A percentile compares a stretch with the other conserved stretches of the same genome.
Evolutionary conservation across 1,284 basidiomycete species (phyloP).

Genomic region (Pisolithus thermaeus): DNA sequence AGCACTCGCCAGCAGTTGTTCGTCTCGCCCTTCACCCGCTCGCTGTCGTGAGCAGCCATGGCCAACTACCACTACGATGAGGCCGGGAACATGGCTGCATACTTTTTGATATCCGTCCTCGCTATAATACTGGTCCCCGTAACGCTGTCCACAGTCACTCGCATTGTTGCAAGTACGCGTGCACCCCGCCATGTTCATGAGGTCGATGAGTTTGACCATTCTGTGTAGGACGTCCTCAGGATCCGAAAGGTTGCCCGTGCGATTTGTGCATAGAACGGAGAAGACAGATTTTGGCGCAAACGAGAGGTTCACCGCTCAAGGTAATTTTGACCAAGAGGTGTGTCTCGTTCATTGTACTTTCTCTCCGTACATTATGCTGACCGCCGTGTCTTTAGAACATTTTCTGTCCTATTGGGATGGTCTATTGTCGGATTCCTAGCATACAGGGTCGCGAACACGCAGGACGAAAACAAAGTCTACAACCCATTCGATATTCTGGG

Average conservation of each 20-base stretch:
- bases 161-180: conserved; percentile 33
- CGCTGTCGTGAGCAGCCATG: conserved; percentile 36
- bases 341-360: conserved; percentile 3
- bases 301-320: conserved; percentile 39
- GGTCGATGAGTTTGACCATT: conserved; percentile 2
- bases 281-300: conserved; percentile 38
- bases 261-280: conserved; percentile 58
- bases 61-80: conserved; percentile 86
- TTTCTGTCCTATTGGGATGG: conserved; percentile 74
- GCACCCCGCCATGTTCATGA: neutral
- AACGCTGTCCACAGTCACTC: conserved; percentile 50
- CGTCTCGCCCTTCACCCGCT: no score
- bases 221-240: conserved; percentile 25
- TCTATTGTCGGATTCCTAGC: conserved; percentile 61
- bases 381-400: conserved; percentile 33
- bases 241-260: conserved; percentile 58
- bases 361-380: neutral
- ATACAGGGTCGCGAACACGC: conserved; percentile 59
- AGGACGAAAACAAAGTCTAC: conserved; percentile 71
- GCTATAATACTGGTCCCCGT: conserved; percentile 74
- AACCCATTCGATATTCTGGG: conserved; percentile 95
- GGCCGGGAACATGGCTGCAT: conserved; percentile 82
- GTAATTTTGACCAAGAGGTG: conserved; percentile 43
- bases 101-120: conserved; percentile 85
- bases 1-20: no score